phyloP scores from a whole-genome alignment of 305 asterid species.

The Stenogyne calaminthoides region DNA sequence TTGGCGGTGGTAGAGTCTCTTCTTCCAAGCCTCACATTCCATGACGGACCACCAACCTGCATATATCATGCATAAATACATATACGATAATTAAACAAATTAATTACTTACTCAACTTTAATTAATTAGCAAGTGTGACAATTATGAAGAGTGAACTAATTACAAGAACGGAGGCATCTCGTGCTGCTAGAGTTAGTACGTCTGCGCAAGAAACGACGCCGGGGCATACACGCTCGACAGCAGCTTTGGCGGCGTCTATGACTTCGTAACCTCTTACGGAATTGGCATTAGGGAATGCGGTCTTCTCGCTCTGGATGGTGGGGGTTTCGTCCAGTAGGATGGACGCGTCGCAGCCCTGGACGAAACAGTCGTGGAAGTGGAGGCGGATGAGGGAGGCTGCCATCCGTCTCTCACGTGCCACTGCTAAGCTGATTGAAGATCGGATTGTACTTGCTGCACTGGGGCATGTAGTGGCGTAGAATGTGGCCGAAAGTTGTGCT shows the following conservation, averaged over 20 bases:
- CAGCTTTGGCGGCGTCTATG: slow-evolving; percentile 50
- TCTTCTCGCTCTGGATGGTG: slow-evolving; percentile 48
- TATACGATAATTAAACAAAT: too few species aligned
- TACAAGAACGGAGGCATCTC: slow-evolving; percentile 53
- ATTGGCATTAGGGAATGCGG: slow-evolving; percentile 36
- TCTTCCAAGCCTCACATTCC: slow-evolving; percentile 56
- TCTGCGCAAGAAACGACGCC: slow-evolving; percentile 64
- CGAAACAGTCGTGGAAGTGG: slow-evolving; percentile 50
- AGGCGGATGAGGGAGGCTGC: slow-evolving; percentile 56
- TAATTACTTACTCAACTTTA: too few species aligned
- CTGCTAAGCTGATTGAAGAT: slow-evolving; percentile 36
- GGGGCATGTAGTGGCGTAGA: slow-evolving; percentile 40
- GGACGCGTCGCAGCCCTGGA: slow-evolving; percentile 71
- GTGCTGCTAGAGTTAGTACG: slow-evolving; percentile 50
- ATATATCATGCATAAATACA: too few species aligned
- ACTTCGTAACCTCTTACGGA: slow-evolving; percentile 53
- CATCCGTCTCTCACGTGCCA: slow-evolving; percentile 46
- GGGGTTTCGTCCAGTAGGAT: slow-evolving; percentile 48
- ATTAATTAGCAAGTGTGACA: too few species aligned
- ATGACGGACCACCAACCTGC: slow-evolving; percentile 52
- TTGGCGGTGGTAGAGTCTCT: slow-evolving; percentile 55
- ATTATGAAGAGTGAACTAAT: too few species aligned
- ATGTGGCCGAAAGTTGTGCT: slow-evolving; percentile 44
- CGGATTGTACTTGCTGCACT: slow-evolving; percentile 34
- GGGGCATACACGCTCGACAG: slow-evolving; percentile 47